Percentiles rank a stretch among this genome's conserved stretches.
Conservation (phyloP, 2,329 filamentous ascomycete genomes). For the Myriosclerotinia curreyana region DNA sequence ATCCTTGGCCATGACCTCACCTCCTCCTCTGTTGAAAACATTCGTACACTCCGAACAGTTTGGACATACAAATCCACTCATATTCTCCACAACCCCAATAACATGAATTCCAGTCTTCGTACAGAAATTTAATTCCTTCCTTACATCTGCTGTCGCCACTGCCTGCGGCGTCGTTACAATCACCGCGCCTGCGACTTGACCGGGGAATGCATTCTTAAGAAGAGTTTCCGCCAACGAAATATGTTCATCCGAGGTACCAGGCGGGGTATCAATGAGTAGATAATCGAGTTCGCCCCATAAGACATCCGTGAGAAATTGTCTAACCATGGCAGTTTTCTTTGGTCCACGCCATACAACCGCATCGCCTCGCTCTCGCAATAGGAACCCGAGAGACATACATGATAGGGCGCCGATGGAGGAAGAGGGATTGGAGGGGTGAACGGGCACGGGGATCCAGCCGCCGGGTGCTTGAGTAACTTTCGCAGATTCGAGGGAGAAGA, state of each 20-base stretch:
- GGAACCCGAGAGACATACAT: slow-evolving; percentile 92
- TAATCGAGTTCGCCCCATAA: slow-evolving; percentile 87
- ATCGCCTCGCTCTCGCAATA: slow-evolving; percentile 77
- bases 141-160: slow-evolving; percentile 87
- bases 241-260: slow-evolving; percentile 94
- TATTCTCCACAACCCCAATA: slow-evolving; percentile 93
- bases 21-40: slow-evolving; percentile 88
- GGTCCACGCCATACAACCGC: slow-evolving; percentile 97
- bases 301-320: slow-evolving; percentile 91
- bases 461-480: slow-evolving; percentile 90
- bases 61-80: slow-evolving; percentile 86
- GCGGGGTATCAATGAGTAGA: slow-evolving; percentile 91
- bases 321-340: slow-evolving; percentile 98
- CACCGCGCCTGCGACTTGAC: slow-evolving; percentile 80
- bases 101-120: slow-evolving; percentile 77
- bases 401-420: slow-evolving; percentile 60
- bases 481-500: slow-evolving; percentile 83
- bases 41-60: slow-evolving; percentile 84
- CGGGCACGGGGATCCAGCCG: slow-evolving; percentile 86
- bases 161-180: slow-evolving; percentile 96
- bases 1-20: slow-evolving; percentile 82
- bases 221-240: slow-evolving; percentile 91
- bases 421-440: slow-evolving; percentile 59
- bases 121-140: slow-evolving; percentile 84
- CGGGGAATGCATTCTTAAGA: slow-evolving; percentile 57